These are phyloP conservation scores for Pyrenophora teres DNA, from an alignment of 2,329 filamentous ascomycete species.

Conservation along the genomic window DNA sequence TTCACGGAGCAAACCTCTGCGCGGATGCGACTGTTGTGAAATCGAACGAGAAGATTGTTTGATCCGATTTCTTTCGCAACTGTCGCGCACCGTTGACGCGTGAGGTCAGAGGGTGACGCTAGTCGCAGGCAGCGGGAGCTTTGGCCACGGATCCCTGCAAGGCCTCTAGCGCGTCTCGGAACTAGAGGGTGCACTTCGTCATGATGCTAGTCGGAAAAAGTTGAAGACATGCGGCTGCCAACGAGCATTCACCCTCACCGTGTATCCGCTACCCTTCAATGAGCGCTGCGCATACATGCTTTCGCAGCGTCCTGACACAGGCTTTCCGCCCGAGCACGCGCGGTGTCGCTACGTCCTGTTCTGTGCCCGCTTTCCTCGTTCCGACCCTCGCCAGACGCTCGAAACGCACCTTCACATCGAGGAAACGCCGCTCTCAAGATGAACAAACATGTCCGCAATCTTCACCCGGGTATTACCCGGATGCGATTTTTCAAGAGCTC, in stretches of 20 bases:
- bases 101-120: conserved; percentile 16
- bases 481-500: not conserved
- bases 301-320: conserved; percentile 44
- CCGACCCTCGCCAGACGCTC: conserved; percentile 33
- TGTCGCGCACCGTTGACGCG: conserved; percentile 14
- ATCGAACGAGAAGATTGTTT: not conserved
- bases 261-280: conserved; percentile 35
- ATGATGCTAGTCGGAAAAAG: conserved; percentile 35
- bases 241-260: conserved; percentile 24
- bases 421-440: conserved; percentile 20
- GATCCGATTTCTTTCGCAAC: not conserved
- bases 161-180: conserved; percentile 18
- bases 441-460: conserved; percentile 2
- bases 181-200: conserved; percentile 19
- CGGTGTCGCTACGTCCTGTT: conserved; percentile 25
- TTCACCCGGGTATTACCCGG: not conserved
- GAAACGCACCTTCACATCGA: conserved; percentile 35
- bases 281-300: conserved; percentile 46
- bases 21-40: no score
- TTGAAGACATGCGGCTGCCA: conserved; percentile 21
- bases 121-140: conserved; percentile 13
- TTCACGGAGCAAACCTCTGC: no score
- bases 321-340: conserved; percentile 39
- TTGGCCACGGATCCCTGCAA: conserved; percentile 5
- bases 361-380: conserved; percentile 43